phyloP scores from a whole-genome alignment of 768 basidiomycete genomes.

The Strobilomyces echinocephalus region DNA sequence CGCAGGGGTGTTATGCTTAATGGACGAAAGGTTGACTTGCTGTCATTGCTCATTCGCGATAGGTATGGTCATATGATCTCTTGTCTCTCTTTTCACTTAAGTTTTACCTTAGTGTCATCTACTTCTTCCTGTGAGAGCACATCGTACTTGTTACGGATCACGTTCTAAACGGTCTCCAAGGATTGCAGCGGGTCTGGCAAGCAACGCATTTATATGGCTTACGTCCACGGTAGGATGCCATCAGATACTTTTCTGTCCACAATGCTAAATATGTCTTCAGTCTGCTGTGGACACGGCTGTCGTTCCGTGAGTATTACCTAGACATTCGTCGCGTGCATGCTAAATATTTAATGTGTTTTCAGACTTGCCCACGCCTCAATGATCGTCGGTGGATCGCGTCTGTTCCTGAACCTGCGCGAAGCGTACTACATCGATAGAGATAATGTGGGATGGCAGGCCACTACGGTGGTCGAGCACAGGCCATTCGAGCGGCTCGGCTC shows the following conservation, averaged over 20 bases:
- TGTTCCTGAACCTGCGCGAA: constrained; percentile 1
- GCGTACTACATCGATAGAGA: neutral
- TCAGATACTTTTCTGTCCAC: no score
- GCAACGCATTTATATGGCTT: neutral
- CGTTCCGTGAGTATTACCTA: neutral
- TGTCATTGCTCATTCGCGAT: neutral
- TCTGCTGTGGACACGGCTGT: neutral
- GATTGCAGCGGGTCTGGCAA: neutral
- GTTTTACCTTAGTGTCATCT: neutral
- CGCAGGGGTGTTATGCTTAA: neutral
- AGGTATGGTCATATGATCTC: neutral
- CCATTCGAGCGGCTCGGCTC: neutral
- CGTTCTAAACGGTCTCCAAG: neutral
- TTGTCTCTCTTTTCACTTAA: neutral
- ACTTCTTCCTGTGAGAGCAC: neutral
- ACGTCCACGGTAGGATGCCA: neutral
- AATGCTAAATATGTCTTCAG: neutral
- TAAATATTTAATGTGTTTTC: neutral
- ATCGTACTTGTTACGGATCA: neutral
- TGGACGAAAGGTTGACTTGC: neutral
- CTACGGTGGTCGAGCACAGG: no score
- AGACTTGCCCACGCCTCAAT: neutral
- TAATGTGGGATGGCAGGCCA: neutral
- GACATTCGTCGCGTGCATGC: neutral
- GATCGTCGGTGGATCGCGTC: neutral